Percentiles rank a stretch among this genome's conserved stretches.
Conservation (phyloP, 305 asterid genomes). For the Plantago lanceolata region DNA sequence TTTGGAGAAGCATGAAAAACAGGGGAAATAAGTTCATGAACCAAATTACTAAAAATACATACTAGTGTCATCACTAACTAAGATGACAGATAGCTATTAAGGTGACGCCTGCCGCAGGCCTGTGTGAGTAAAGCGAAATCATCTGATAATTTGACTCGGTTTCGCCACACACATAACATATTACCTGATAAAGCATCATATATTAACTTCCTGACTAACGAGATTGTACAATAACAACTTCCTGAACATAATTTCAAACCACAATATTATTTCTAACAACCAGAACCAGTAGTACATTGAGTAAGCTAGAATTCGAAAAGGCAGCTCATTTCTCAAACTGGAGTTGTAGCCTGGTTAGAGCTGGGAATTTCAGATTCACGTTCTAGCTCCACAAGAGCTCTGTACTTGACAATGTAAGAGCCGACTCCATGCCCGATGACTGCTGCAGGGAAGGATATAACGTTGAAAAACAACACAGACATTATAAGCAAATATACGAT, state of each 20-base stretch:
- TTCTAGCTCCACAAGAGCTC: background rate
- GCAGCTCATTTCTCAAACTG: background rate
- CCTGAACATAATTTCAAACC: too few relatives aligned
- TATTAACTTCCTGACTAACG: too few relatives aligned
- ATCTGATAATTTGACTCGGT: too few relatives aligned
- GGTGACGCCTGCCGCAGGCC: too few relatives aligned
- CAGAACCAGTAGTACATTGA: background rate
- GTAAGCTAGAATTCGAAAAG: background rate
- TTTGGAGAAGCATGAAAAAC: background rate
- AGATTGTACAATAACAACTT: too few relatives aligned
- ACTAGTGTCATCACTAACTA: too few relatives aligned
- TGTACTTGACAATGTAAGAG: slow-evolving; percentile 32
- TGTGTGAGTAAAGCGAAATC: too few relatives aligned
- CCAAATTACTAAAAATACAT: too few relatives aligned
- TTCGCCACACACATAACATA: too few relatives aligned
- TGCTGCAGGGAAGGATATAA: slow-evolving; percentile 53
- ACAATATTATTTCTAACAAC: background rate
- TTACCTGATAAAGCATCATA: too few relatives aligned
- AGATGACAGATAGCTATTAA: too few relatives aligned
- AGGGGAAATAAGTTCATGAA: too few relatives aligned
- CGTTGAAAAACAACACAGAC: slow-evolving; percentile 67
- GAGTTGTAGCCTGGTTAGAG: background rate
- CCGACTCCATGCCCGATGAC: slow-evolving; percentile 63
- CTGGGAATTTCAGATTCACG: background rate
- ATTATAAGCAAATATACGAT: slow-evolving; percentile 66